phyloP scores from a whole-genome alignment of 257 asterid genomes.

The Orobanche coerulescens region DNA sequence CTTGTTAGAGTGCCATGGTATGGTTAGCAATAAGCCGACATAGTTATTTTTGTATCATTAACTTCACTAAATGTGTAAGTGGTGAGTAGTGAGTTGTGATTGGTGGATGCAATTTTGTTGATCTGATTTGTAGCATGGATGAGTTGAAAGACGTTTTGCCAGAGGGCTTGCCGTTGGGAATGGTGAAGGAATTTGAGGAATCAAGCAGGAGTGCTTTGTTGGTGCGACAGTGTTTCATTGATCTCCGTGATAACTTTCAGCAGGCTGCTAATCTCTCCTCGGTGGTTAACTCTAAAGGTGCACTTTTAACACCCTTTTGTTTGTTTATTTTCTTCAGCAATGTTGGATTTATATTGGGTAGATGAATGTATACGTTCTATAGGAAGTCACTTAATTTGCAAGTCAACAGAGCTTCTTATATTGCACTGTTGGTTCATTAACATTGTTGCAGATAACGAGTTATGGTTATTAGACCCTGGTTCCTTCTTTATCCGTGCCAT shows the following conservation, averaged over 20 bases:
- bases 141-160: conserved; percentile 61
- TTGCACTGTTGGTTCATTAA: not conserved
- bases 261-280: conserved; percentile 67
- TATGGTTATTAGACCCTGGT: not conserved
- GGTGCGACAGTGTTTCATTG: conserved; percentile 70
- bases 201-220: conserved; percentile 77
- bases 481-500: not conserved
- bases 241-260: conserved; percentile 83
- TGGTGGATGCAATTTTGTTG: conserved; percentile 17
- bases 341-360: not conserved
- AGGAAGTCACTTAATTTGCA: not conserved
- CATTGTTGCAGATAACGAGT: not conserved
- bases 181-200: conserved; percentile 88
- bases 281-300: conserved; percentile 50
- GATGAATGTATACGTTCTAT: not conserved
- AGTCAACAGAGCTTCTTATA: not conserved
- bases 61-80: not conserved
- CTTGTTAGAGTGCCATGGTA: not conserved
- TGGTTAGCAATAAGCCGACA: no score
- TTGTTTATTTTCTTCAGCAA: conserved; percentile 16
- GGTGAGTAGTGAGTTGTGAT: not conserved
- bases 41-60: not conserved
- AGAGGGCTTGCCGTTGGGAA: conserved; percentile 86
- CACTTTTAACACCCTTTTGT: not conserved
- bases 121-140: conserved; percentile 43